phyloP scores from a whole-genome alignment of 108 stramenopile genomes.

The Schizochytrium sp. region DNA sequence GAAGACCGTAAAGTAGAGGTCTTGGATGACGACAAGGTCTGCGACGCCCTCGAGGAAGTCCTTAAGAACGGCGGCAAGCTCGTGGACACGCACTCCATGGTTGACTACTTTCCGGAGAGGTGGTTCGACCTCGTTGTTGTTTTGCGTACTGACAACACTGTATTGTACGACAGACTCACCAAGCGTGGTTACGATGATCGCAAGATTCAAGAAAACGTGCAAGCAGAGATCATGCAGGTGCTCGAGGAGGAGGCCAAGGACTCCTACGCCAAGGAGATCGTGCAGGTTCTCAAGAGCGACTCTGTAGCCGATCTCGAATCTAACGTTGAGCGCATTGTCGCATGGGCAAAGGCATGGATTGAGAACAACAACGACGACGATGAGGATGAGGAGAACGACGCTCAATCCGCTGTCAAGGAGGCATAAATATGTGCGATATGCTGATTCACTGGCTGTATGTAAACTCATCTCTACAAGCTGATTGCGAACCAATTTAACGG shows the following conservation, averaged over 20 bases:
- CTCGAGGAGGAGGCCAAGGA: slow-evolving; percentile 90
- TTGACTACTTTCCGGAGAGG: slow-evolving; percentile 92
- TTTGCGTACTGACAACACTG: slow-evolving; percentile 83
- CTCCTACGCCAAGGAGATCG: slow-evolving; percentile 86
- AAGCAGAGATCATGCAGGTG: slow-evolving; percentile 93
- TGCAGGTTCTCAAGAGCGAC: slow-evolving; percentile 68
- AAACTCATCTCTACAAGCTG: too few species aligned
- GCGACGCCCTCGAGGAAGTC: slow-evolving; percentile 74
- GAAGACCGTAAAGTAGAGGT: slow-evolving; percentile 86
- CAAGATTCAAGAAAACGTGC: slow-evolving; percentile 86
- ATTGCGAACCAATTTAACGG: too few species aligned
- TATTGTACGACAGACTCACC: slow-evolving; percentile 87
- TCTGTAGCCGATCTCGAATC: slow-evolving; percentile 55
- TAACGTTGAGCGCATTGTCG: slow-evolving; percentile 64
- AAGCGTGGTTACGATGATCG: slow-evolving; percentile 86
- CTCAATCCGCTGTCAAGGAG: neutral
- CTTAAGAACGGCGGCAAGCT: slow-evolving; percentile 78
- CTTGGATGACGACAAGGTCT: slow-evolving; percentile 84
- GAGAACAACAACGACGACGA: neutral
- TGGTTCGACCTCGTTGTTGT: slow-evolving; percentile 96
- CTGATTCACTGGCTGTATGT: too few species aligned
- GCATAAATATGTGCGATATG: neutral
- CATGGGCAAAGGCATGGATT: slow-evolving; percentile 57
- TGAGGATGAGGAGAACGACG: neutral
- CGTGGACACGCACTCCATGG: slow-evolving; percentile 88